Evolutionary conservation across 2,329 filamentous ascomycete species (phyloP), one percentile per base, ranked within the genome.

Genomic region (Endocalyx cinctus): DNA sequence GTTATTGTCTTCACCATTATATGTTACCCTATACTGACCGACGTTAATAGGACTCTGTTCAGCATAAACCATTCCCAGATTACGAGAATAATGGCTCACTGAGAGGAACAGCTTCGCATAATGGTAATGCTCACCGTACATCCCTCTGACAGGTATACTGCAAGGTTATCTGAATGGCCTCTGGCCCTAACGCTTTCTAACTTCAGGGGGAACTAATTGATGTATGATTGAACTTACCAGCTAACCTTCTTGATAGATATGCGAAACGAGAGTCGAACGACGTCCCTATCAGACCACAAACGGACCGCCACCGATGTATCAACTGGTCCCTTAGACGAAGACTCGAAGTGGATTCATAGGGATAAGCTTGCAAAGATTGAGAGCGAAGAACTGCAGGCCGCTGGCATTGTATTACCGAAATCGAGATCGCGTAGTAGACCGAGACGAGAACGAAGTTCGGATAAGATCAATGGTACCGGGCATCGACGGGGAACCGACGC

Each of bases 311-410:
- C 62, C 16, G 50, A 57, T 25, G 34, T 45, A 20, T 38, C 46
- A 15, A 51, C 56, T 20, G 32, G 54, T 34, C 49, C 51, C 10
- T 46, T 46, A 7, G 63, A 69, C 20, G 79, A 83, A 40, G 70
- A 77, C 40, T 84, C 79, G 19, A 82, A 86, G 58, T 92, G 86
- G 86, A 90, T 92, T 48, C 86, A 92, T 53, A 70, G 86, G 36
- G 86, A 92, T 61, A 90, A 90, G 62, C 64, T 92, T 41, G 85
- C 84, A 34, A 77, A 77, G 53, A 92, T 90, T 47, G 86, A 92
- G 61, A 90, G 69, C 47, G 74, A 81, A 51, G 86, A 92, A 60
- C 70, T 92, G 42, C 82, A 87, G 56, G 84, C 84, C 38, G 84
- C 84, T 6, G 86, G 85, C 18, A 79, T 89, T 47, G 67, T 74